Base-by-base conservation (phyloP, 805 yeast genomes). In the Starmerella etchellsii region DNA sequence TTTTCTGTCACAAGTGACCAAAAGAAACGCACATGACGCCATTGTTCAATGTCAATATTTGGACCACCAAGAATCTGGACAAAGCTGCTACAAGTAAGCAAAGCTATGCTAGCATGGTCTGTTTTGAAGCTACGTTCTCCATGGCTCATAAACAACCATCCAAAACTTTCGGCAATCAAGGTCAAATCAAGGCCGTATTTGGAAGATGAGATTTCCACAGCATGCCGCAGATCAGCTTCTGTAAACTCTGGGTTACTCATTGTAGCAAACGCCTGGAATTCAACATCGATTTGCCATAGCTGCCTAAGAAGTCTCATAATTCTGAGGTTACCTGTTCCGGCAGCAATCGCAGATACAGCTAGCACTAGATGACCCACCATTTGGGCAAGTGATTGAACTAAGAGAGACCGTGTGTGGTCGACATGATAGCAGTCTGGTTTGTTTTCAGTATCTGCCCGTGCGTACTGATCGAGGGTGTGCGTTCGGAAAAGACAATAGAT, bases 321-420 rank as follows among this genome's bases (percentile, higher is more conserved):
- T 33, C 75, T 81, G 40, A 87, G 60, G 56, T 91, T 95, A 1
- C 98, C 97, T 14, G 85, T 74, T 1, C 95, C 95, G 1, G 94
- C 87, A 81, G 84, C 81, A 0, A 85, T 69, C 22, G 83, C 65
- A 0, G 95, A 71, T 6, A 72, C 58, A 8, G 91, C 70, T 4
- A 88, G 57, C 1, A 78, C 69, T 13, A 84, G 50, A 1, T 78
- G 63, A 47, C 43, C 16, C 2, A 42, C 23, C 13, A 46, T 18
- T 13, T 26, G 30, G 7, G 49, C 44, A 7, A 44, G 31, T 6
- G 18, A 24, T 15, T 18, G 19, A 4, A 36, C 34, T 1, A 30
- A 31, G 13, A 27, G 43, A 2, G 22, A n/a, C 10, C 2, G 4
- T 11, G 31, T 36, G 25, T 37, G 41, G 28, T 24, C 40, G 18